Evolutionary conservation across 768 basidiomycete genomes (phyloP).

Genomic region (Leccinum uliginosum): DNA sequence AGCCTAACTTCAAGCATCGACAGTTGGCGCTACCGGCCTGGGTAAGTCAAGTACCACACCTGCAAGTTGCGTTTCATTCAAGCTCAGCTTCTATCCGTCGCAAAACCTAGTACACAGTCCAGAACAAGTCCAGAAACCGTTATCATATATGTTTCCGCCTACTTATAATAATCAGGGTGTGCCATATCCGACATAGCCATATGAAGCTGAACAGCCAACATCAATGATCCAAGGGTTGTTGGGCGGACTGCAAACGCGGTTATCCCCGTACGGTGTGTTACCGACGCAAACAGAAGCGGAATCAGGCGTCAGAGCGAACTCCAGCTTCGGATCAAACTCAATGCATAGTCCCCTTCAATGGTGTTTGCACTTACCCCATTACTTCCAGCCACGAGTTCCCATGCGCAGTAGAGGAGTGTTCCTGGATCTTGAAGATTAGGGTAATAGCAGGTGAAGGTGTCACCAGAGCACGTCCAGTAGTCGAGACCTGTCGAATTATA

Average conservation of each 20-base stretch:
- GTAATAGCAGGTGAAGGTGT: conserved; percentile 9
- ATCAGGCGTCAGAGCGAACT: background rate
- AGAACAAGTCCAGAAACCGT: no score
- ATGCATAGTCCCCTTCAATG: background rate
- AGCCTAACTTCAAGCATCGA: background rate
- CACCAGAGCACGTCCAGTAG: conserved; percentile 9
- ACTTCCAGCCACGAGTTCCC: background rate
- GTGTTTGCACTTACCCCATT: background rate
- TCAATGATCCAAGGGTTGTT: conserved; percentile 5
- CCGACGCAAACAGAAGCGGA: conserved; percentile 3
- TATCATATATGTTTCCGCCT: background rate
- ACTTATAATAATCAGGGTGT: background rate
- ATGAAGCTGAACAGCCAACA: background rate
- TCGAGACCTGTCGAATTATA: conserved; percentile 1
- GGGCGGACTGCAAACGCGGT: background rate
- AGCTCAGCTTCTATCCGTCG: no score
- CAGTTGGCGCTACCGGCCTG: no score
- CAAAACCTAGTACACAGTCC: no score
- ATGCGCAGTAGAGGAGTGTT: conserved; percentile 6
- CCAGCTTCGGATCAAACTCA: background rate
- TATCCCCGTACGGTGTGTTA: background rate
- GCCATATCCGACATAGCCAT: background rate
- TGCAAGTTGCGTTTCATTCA: no score
- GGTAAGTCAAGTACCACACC: no score
- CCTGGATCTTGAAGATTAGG: conserved; percentile 4